phyloP scores from a whole-genome alignment of 2,329 filamentous ascomycete genomes.

The Cadophora luteo-olivacea region DNA sequence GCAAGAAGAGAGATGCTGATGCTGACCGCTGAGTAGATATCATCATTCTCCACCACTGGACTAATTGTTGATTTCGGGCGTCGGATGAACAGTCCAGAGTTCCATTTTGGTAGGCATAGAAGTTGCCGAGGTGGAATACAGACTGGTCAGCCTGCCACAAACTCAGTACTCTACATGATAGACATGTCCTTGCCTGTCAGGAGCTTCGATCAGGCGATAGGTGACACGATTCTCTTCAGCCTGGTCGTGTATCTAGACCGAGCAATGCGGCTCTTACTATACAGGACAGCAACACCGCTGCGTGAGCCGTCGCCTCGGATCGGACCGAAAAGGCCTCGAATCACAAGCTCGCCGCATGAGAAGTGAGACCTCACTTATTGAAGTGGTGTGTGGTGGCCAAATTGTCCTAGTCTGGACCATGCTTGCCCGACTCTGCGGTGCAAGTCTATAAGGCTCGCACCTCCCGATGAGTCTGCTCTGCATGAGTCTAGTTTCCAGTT shows the following conservation, averaged over 20 bases:
- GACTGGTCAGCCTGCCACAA: not conserved
- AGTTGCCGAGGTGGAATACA: not conserved
- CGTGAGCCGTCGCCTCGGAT: too few species aligned
- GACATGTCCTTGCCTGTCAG: not conserved
- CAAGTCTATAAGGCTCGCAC: not conserved
- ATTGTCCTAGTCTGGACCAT: not conserved
- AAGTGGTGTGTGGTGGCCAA: not conserved
- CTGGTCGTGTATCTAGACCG: not conserved
- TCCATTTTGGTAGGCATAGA: not conserved
- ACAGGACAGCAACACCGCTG: not conserved
- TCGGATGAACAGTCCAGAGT: not conserved
- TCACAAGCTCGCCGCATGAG: not conserved
- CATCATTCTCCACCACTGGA: not conserved
- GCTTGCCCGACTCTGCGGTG: not conserved
- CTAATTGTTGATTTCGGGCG: not conserved
- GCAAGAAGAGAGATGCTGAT: not conserved
- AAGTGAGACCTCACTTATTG: not conserved
- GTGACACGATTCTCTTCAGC: not conserved
- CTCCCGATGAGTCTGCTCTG: not conserved
- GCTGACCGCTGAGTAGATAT: not conserved
- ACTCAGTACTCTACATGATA: not conserved
- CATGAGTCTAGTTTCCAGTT: not conserved
- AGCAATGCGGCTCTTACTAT: not conserved
- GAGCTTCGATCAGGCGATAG: not conserved
- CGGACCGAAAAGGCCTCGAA: not conserved